Percentiles rank a stretch among this genome's conserved stretches.
These are phyloP conservation scores for Wickerhamiella bombiphila DNA, from an alignment of 805 yeast genomes.

Conservation along the genomic window DNA sequence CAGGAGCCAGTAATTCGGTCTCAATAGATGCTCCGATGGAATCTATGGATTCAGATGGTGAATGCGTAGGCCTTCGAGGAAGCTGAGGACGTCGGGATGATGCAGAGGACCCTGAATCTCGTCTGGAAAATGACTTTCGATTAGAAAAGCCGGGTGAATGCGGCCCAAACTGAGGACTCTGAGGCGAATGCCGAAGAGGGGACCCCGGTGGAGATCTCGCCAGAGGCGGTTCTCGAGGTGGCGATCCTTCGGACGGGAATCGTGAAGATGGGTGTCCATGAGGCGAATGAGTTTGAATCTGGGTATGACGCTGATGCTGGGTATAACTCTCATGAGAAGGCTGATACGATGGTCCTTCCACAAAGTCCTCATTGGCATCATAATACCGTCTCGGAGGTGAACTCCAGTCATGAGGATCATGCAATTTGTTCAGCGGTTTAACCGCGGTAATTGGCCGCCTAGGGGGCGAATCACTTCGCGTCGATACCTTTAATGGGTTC, in stretches of 20 bases:
- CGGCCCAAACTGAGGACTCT: too few species aligned
- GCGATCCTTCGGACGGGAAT: neutral
- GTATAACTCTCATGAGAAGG: neutral
- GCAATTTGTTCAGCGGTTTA: conserved; percentile 7
- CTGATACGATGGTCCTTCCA: neutral
- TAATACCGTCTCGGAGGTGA: conserved; percentile 8
- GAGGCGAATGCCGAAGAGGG: too few species aligned
- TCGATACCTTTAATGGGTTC: conserved; percentile 1
- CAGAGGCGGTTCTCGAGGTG: conserved; percentile 2
- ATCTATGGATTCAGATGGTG: too few species aligned
- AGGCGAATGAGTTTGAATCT: conserved; percentile 1
- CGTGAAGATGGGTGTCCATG: neutral
- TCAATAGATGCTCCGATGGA: too few species aligned
- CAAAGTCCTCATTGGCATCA: neutral
- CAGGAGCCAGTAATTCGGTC: too few species aligned
- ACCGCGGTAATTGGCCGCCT: conserved; percentile 2
- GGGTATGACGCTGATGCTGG: conserved; percentile 1
- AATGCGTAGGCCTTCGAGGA: too few species aligned
- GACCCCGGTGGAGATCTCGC: too few species aligned
- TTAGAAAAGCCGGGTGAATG: too few species aligned
- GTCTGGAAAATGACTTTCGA: too few species aligned
- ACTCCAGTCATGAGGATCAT: conserved; percentile 8
- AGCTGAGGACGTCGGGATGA: too few species aligned
- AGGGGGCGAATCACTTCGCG: conserved; percentile 1
- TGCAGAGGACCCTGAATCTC: too few species aligned